Base-by-base conservation (phyloP, 805 yeast species). In the Blastobotrys terrestris region DNA sequence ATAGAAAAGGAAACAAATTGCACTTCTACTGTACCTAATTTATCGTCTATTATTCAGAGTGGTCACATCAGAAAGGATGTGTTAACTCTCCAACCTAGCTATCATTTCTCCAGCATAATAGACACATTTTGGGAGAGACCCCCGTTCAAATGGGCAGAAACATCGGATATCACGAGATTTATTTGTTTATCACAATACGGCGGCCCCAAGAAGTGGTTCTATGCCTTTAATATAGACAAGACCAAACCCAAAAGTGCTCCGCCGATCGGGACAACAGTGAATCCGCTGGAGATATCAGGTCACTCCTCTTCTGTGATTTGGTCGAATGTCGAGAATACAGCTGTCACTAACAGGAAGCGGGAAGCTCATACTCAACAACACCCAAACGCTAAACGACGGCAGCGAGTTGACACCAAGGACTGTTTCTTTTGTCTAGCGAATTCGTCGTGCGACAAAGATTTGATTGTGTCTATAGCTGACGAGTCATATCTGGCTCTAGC, bases 391-490 rank as follows among this genome's bases (percentile, higher is more conserved):
- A 19, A 15, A 44, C 47, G 51, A 31, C 20, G 43, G 16, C 22
- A 19, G 39, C 39, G 31, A 0, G 80, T 87, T 1, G 63, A 76
- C 0, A 89, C 92, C 0, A 73, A 72, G 13, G 68, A 72, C 44
- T 90, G 97, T 63, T 90, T 87, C 68, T 87, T 90, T 63, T 90
- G 97, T 64, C 75, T 90, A 16, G 80, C 92, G 1, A 88, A 87
- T 61, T 86, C 95, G 0, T 77, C 82, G 13, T 75, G 86, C 4
- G 91, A 85, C 58, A 74, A 86, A 1, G 95, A 89, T 65, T 81
- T 91, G 85, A 79, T 90, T 11, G 75, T 89, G 0, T 79, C 94
- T 0, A 84, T 91, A 50, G 92, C 87, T 0, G 76, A 77, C 11
- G 71, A 73, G 46, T 69, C 81, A 0, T 90, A 89, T 64, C 49